Percentiles rank a stretch among this genome's conserved stretches.
Evolutionary conservation across 768 basidiomycete genomes (phyloP).

Genomic region (Russula olivacea): DNA sequence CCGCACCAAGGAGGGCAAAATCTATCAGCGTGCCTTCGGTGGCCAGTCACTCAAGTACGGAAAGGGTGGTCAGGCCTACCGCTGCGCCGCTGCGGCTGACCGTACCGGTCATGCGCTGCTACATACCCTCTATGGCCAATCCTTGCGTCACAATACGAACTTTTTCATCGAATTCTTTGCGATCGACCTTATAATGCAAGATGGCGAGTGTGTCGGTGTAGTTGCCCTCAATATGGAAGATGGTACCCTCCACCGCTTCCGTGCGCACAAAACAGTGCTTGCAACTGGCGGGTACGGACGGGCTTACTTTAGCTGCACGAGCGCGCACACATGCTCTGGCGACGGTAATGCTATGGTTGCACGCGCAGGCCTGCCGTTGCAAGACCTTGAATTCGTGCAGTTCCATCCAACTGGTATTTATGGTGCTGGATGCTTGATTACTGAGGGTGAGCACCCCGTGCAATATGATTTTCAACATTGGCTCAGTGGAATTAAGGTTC

Average conservation of each 20-base stretch:
- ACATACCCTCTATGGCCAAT: slow-evolving; percentile 99
- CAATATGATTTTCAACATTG: not conserved
- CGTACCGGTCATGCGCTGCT: slow-evolving; percentile 98
- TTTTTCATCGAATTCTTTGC: slow-evolving; percentile 99
- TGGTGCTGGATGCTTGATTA: slow-evolving; percentile 97
- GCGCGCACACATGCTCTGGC: slow-evolving; percentile 97
- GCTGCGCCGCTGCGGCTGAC: slow-evolving; percentile 97
- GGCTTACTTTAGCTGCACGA: slow-evolving; percentile 97
- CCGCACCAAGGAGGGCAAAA: slow-evolving; percentile 96
- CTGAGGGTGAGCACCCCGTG: slow-evolving; percentile 61
- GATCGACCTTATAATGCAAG: slow-evolving; percentile 98
- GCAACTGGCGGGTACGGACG: slow-evolving; percentile 99
- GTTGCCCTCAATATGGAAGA: slow-evolving; percentile 99
- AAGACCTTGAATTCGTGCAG: slow-evolving; percentile 98
- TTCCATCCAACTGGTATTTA: slow-evolving; percentile 99
- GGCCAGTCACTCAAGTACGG: slow-evolving; percentile 96
- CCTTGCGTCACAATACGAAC: slow-evolving; percentile 97
- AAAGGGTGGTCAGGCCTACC: slow-evolving; percentile 98
- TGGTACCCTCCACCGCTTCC: slow-evolving; percentile 97
- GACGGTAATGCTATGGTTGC: slow-evolving; percentile 99
- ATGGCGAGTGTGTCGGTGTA: slow-evolving; percentile 98
- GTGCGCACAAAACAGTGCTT: slow-evolving; percentile 95
- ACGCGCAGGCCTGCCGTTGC: slow-evolving; percentile 91
- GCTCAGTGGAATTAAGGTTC: slow-evolving; percentile 53
- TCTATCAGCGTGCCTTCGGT: slow-evolving; percentile 98